Evolutionary conservation across 805 yeast species (phyloP), one percentile per base, ranked within the genome.

Genomic region (Candida golubevii): DNA sequence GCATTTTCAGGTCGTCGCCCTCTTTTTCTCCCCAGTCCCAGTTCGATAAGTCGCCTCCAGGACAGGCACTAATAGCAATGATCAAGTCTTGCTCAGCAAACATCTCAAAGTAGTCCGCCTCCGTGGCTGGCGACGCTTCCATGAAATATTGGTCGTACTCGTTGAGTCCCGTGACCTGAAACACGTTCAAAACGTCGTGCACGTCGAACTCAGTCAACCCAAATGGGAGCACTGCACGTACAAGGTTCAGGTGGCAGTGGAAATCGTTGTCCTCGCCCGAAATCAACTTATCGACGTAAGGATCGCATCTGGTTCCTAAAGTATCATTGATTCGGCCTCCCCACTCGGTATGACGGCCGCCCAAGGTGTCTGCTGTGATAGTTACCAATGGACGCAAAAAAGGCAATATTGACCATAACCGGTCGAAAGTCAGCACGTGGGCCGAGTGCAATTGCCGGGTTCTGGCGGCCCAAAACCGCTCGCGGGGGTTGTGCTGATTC

Each of bases 21-120:
- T 69, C 71, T 15, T 65, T 73, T 58, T 79, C 84, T 44, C 85
- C 85, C 87, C 87, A 82, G 38, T 79, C 85, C 86, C 86, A 82
- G 41, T 71, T 67, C 27, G 82, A 77, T 47, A 81, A 64, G 59
- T 81, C 86, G 27, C 87, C 87, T 39, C 86, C 87, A 4, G 85
- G 86, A 59, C 85, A 82, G 8, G 85, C 81, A 44, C 80, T 74
- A 38, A 82, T 72, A 8, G 86, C 86, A 51, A 82, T 78, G 39
- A 82, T 61, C 46, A 81, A 61, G 55, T 82, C 86, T 38, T 76
- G 77, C 55, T 82, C 87, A 4, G 85, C 85, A 61, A 80, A 82
- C 58, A 79, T 71, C 60, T 82, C 86, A 54, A 82, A 80, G 58
- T 77, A 79, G 55, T 82, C 87, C 11, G 72, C 77, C 35, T 66